phyloP scores from a whole-genome alignment of 108 stramenopile species.

The Nitzschia sp. region DNA sequence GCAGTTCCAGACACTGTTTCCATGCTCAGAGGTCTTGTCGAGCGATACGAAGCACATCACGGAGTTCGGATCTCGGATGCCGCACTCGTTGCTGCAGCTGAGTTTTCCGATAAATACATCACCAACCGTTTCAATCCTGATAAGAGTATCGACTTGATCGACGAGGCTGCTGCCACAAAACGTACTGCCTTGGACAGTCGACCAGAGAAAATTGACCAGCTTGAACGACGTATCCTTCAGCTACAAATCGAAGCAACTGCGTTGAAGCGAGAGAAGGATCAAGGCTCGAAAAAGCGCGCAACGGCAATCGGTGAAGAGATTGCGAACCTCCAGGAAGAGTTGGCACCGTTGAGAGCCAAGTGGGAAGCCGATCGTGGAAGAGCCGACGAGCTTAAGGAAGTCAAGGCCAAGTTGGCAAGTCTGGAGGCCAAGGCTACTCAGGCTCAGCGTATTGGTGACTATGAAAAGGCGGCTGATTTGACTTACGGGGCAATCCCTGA shows the following conservation, averaged over 20 bases:
- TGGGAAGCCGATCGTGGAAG: constrained; percentile 84
- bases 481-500: constrained; percentile 93
- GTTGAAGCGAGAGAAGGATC: constrained; percentile 82
- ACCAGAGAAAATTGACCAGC: constrained; percentile 86
- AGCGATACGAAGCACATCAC: constrained; percentile 93
- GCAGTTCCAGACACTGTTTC: constrained; percentile 90
- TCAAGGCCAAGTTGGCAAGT: constrained; percentile 83
- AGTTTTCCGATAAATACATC: constrained; percentile 93
- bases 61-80: constrained; percentile 90
- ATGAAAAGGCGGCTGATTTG: constrained; percentile 90
- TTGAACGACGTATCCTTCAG: constrained; percentile 84
- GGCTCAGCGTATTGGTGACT: constrained; percentile 89
- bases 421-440: constrained; percentile 78
- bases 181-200: constrained; percentile 89
- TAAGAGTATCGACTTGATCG: constrained; percentile 94
- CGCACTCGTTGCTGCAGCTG: constrained; percentile 91
- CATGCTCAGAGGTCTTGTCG: constrained; percentile 93
- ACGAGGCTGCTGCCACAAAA: constrained; percentile 85
- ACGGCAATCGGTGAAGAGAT: constrained; percentile 65
- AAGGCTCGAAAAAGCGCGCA: constrained; percentile 67
- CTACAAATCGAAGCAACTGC: constrained; percentile 95
- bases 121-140: constrained; percentile 92
- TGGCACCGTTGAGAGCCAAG: constrained; percentile 47
- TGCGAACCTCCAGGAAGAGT: constrained; percentile 63
- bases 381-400: constrained; percentile 74